These are phyloP conservation scores for Nitzschia inconspicua DNA, from an alignment of 108 stramenopile genomes.

Conservation along the genomic window DNA sequence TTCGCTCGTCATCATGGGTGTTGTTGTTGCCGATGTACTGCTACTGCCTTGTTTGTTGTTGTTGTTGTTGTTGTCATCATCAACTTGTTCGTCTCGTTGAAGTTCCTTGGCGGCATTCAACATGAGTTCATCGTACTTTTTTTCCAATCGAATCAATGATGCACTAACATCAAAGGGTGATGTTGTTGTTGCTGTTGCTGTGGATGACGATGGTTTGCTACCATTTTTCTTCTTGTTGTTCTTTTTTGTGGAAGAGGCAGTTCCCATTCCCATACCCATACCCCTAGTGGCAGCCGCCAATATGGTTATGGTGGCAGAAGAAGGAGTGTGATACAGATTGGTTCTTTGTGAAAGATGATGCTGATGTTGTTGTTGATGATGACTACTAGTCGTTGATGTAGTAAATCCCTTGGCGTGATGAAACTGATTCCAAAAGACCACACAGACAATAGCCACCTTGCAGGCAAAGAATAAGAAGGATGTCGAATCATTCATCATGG, in stretches of 20 bases:
- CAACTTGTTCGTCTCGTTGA: slow-evolving; percentile 21
- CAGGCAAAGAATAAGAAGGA: slow-evolving; percentile 1
- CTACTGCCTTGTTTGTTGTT: slow-evolving; percentile 10
- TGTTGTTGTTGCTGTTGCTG: not conserved
- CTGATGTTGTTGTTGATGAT: not conserved
- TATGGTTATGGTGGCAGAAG: not conserved
- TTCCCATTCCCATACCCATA: slow-evolving; percentile 61
- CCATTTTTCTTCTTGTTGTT: slow-evolving; percentile 23
- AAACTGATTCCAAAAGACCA: slow-evolving; percentile 10
- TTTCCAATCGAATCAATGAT: slow-evolving; percentile 54
- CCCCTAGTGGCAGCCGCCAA: slow-evolving; percentile 14
- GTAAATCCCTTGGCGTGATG: not conserved
- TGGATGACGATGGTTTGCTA: slow-evolving; percentile 5
- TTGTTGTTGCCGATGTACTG: slow-evolving; percentile 8
- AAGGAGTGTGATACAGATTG: not conserved
- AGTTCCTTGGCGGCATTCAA: slow-evolving; percentile 42
- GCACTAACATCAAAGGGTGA: slow-evolving; percentile 59
- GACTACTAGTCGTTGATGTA: no score
- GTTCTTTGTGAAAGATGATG: not conserved
- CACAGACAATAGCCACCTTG: not conserved
- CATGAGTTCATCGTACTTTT: slow-evolving; percentile 61
- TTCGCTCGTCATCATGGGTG: slow-evolving; percentile 31
- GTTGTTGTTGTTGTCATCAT: no score
- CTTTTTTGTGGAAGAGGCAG: slow-evolving; percentile 22
- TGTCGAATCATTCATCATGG: not conserved